These are phyloP conservation scores for Mortierella sp. DNA, from an alignment of 371 early-diverging fungal species.

Conservation along the genomic window DNA sequence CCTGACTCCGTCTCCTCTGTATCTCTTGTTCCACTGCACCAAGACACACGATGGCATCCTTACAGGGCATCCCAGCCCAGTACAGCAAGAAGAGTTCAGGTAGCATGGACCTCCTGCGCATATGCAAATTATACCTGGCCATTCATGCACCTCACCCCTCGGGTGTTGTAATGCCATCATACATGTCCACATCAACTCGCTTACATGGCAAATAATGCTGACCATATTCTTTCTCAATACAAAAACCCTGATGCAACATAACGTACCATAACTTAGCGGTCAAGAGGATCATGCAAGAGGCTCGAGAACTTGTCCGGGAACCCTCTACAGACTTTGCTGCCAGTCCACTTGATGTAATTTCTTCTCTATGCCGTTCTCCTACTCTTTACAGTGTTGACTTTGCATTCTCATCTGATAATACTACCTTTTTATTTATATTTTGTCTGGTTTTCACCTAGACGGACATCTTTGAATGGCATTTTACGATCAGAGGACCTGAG, in stretches of 20 bases:
- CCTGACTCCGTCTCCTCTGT: too few species aligned
- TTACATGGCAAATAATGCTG: background rate
- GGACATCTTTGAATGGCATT: slow-evolving; percentile 93
- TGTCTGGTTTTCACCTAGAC: slow-evolving; percentile 59
- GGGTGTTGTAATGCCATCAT: too few species aligned
- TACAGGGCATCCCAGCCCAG: slow-evolving; percentile 40
- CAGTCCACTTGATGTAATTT: slow-evolving; percentile 69
- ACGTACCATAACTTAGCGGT: slow-evolving; percentile 57
- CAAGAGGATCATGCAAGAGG: slow-evolving; percentile 78
- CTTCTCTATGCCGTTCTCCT: background rate
- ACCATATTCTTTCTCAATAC: background rate
- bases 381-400: background rate
- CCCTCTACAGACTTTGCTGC: slow-evolving; percentile 68
- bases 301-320: slow-evolving; percentile 67
- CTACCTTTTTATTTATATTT: background rate
- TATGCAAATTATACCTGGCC: too few species aligned
- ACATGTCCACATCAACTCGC: background rate
- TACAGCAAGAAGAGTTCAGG: slow-evolving; percentile 58
- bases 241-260: background rate
- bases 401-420: background rate
- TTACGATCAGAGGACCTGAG: slow-evolving; percentile 90
- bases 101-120: too few species aligned
- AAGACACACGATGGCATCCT: slow-evolving; percentile 31
- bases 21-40: too few species aligned
- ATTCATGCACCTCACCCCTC: too few species aligned